phyloP scores from a whole-genome alignment of 176 grass and related monocot genomes.

The Triticum monococcum region DNA sequence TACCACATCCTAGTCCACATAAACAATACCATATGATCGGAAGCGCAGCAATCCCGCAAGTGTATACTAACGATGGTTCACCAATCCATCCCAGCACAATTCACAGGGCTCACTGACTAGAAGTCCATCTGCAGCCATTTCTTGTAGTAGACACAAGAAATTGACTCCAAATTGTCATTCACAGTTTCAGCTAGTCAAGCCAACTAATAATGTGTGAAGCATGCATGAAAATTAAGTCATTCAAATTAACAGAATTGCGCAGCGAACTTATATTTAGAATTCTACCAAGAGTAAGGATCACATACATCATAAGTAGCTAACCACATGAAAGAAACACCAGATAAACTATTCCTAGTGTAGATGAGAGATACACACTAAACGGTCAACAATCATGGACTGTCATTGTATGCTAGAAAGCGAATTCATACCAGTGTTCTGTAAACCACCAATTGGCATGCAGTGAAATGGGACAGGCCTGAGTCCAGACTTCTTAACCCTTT shows the following conservation, averaged over 20 bases:
- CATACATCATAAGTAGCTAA: not conserved
- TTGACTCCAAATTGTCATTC: not conserved
- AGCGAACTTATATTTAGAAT: not conserved
- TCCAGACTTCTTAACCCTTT: not conserved
- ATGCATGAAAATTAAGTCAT: not conserved
- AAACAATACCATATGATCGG: not conserved
- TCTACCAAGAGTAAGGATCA: not conserved
- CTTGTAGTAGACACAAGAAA: conserved; percentile 57
- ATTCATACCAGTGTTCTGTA: not conserved
- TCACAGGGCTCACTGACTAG: conserved; percentile 33
- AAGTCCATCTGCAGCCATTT: conserved; percentile 75
- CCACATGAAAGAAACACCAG: not conserved
- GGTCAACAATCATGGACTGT: not conserved
- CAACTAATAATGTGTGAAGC: not conserved
- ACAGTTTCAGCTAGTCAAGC: not conserved
- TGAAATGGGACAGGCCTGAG: not conserved
- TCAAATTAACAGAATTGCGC: not conserved
- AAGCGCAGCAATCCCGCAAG: not conserved
- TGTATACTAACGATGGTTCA: not conserved
- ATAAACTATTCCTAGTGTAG: not conserved
- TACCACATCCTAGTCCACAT: not conserved
- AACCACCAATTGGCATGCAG: not conserved
- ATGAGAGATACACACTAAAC: not conserved
- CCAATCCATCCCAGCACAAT: not conserved
- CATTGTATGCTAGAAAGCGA: not conserved